Conservation (phyloP, 352 stramenopile species). For the Globisporangium heterothallicum region DNA sequence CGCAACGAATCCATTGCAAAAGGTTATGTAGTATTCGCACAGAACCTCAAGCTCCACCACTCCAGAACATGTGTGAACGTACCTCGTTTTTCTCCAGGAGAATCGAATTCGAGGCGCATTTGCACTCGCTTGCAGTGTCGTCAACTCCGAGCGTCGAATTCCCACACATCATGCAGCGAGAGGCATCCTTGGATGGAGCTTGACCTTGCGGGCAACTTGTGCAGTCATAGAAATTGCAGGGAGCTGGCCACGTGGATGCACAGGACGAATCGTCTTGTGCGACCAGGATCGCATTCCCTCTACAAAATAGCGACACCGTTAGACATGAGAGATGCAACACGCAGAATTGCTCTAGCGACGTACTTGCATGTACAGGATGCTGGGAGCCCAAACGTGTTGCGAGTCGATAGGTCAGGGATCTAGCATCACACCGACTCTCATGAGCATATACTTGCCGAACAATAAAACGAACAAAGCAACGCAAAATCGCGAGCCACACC, state of each 20-base stretch:
- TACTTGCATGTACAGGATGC: constrained; percentile 43
- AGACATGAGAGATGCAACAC: not conserved
- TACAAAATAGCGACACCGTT: not conserved
- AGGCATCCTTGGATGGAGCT: constrained; percentile 37
- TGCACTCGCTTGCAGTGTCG: constrained; percentile 32
- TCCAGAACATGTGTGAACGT: constrained; percentile 1
- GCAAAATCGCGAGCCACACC: not conserved
- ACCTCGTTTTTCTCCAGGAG: constrained; percentile 49
- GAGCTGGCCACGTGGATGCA: constrained; percentile 54
- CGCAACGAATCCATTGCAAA: too few relatives aligned
- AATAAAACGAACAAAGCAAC: not conserved
- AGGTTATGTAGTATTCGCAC: too few relatives aligned
- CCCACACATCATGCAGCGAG: constrained; percentile 50
- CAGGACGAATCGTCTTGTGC: constrained; percentile 29
- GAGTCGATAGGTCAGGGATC: constrained; percentile 23
- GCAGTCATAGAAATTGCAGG: constrained; percentile 47
- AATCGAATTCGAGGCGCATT: constrained; percentile 37
- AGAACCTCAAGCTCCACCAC: too few relatives aligned
- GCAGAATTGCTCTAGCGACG: constrained; percentile 5
- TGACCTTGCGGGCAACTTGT: constrained; percentile 26
- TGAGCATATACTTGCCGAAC: too few relatives aligned
- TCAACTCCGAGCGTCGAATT: constrained; percentile 50
- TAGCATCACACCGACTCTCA: too few relatives aligned
- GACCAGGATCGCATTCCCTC: constrained; percentile 18
- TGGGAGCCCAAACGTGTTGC: constrained; percentile 19